These are phyloP conservation scores for Aspergillus aculeatinus DNA, from an alignment of 2,329 filamentous ascomycete species.

Conservation along the genomic window DNA sequence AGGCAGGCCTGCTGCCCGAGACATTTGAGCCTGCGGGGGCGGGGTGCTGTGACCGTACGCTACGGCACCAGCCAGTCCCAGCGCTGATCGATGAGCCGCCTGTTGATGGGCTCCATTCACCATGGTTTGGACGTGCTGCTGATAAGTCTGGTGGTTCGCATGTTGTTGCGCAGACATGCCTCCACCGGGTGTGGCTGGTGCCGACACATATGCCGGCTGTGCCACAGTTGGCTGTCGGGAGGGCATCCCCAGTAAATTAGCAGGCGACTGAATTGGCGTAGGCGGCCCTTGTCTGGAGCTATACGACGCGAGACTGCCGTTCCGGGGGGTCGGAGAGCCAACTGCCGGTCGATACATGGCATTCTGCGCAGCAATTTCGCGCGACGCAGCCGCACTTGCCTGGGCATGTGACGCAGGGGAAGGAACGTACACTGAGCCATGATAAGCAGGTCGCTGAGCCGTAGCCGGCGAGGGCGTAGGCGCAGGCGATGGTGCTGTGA, in stretches of 20 bases:
- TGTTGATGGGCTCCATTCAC: conserved; percentile 38
- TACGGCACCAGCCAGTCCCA: conserved; percentile 27
- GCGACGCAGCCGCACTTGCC: conserved; percentile 25
- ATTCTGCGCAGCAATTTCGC: conserved; percentile 30
- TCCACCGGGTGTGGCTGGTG: conserved; percentile 24
- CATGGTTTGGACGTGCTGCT: conserved; percentile 41
- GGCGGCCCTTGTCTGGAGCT: conserved; percentile 33
- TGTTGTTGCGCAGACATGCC: conserved; percentile 20
- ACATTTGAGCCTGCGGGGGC: conserved; percentile 30
- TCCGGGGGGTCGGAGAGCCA: conserved; percentile 34
- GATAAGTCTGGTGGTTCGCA: conserved; percentile 31
- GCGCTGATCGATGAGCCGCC: conserved; percentile 33
- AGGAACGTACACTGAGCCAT: conserved; percentile 30
- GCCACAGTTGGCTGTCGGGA: conserved; percentile 27
- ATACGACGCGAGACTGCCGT: conserved; percentile 28
- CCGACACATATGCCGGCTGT: conserved; percentile 28
- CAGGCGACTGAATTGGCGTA: conserved; percentile 32
- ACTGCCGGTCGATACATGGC: conserved; percentile 25
- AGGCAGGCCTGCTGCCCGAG: conserved; percentile 25
- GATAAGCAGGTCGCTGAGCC: conserved; percentile 32
- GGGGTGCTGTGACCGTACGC: conserved; percentile 37
- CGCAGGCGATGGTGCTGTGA: conserved; percentile 34
- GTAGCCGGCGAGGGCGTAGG: conserved; percentile 34
- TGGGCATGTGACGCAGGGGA: conserved; percentile 27
- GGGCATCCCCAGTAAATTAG: conserved; percentile 29